Conservation (phyloP, 352 stramenopile genomes). For the Aphanomyces astaci region DNA sequence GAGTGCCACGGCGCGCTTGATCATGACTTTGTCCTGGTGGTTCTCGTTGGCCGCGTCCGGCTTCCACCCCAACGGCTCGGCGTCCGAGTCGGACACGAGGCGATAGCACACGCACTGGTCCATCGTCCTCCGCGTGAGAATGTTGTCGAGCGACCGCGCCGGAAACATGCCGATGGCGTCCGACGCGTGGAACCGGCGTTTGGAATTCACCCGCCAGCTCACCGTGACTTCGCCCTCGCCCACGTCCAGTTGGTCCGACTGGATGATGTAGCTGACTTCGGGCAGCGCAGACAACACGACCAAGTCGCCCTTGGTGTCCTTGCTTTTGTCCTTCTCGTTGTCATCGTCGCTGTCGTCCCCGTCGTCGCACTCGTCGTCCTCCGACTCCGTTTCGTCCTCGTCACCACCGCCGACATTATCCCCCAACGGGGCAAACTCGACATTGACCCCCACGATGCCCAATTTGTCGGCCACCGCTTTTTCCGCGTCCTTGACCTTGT, state of each 20-base stretch:
- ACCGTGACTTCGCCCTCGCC: slow-evolving; percentile 51
- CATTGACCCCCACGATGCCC: slow-evolving; percentile 35
- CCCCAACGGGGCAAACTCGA: slow-evolving; percentile 27
- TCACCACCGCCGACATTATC: neutral
- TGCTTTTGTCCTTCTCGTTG: slow-evolving; percentile 22
- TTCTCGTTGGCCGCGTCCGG: slow-evolving; percentile 27
- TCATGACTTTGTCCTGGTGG: slow-evolving; percentile 35
- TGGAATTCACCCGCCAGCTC: slow-evolving; percentile 48
- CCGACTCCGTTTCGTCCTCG: slow-evolving; percentile 9
- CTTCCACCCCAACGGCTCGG: slow-evolving; percentile 41
- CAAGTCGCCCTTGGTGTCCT: slow-evolving; percentile 21
- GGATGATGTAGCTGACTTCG: slow-evolving; percentile 43
- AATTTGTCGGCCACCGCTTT: slow-evolving; percentile 11
- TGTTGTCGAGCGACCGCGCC: slow-evolving; percentile 29
- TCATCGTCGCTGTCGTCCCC: slow-evolving; percentile 7
- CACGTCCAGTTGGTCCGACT: slow-evolving; percentile 36
- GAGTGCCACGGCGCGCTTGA: slow-evolving; percentile 18
- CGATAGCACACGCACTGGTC: slow-evolving; percentile 55
- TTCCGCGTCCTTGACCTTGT: neutral
- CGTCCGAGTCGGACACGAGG: slow-evolving; percentile 34
- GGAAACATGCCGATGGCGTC: slow-evolving; percentile 59
- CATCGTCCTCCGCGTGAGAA: slow-evolving; percentile 31
- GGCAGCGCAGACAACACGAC: slow-evolving; percentile 41
- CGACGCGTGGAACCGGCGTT: slow-evolving; percentile 42
- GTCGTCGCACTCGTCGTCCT: slow-evolving; percentile 11